Evolutionary conservation across 2,329 filamentous ascomycete species (phyloP).

Genomic region (Aspergillus piperis): DNA sequence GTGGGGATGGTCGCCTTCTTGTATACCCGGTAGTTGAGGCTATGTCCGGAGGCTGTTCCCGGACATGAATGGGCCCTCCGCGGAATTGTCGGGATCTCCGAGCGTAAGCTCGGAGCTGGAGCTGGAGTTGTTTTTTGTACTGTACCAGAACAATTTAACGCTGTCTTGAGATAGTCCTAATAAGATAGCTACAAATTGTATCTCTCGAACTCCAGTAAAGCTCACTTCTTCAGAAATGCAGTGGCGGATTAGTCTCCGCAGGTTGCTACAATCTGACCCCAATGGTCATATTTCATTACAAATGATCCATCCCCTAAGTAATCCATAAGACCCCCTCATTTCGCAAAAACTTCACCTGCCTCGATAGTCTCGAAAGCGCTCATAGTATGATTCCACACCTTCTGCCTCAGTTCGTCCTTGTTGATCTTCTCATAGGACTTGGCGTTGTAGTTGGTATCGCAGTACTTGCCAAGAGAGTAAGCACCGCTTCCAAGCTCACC

Average conservation of each 20-base stretch:
- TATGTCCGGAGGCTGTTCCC: not conserved
- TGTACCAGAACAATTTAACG: not conserved
- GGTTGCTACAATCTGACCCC: too few species aligned
- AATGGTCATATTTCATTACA: not conserved
- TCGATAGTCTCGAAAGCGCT: slow-evolving; percentile 3
- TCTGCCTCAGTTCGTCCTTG: slow-evolving; percentile 1
- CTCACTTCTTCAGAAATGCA: too few species aligned
- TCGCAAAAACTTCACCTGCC: not conserved
- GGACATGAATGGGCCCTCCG: not conserved
- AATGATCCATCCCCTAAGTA: not conserved
- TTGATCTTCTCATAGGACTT: slow-evolving; percentile 7
- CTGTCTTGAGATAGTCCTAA: not conserved
- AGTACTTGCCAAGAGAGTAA: slow-evolving; percentile 4
- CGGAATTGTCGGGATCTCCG: not conserved
- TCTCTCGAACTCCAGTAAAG: too few species aligned
- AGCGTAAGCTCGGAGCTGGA: not conserved
- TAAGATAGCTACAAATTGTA: not conserved
- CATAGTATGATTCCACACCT: slow-evolving; percentile 9
- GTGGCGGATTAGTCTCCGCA: too few species aligned
- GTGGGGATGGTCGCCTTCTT: not conserved
- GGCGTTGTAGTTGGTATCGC: not conserved
- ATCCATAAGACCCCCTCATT: not conserved
- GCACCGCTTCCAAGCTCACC: slow-evolving; percentile 3
- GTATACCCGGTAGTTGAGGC: not conserved
- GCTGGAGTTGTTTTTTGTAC: not conserved